Conservation (phyloP, 805 yeast genomes). For the Danielia oregonensis region DNA sequence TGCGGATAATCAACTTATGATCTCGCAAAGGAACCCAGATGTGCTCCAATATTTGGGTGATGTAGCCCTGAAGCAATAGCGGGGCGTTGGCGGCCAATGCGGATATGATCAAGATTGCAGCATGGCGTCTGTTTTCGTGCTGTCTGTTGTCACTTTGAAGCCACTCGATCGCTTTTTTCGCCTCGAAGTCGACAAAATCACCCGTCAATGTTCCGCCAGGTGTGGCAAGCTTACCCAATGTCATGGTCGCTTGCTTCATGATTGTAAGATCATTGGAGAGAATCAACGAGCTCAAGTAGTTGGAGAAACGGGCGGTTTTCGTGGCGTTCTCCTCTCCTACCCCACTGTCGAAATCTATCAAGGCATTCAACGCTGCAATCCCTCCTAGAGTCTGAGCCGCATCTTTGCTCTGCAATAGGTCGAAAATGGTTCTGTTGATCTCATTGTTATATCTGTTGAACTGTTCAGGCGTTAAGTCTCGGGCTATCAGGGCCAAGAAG, state of each 20-base stretch:
- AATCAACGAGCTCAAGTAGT: slow-evolving; percentile 74
- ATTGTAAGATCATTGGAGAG: slow-evolving; percentile 81
- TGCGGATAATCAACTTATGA: slow-evolving; percentile 65
- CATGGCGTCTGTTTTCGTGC: slow-evolving; percentile 77
- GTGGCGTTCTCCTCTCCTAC: slow-evolving; percentile 75
- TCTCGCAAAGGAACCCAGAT: slow-evolving; percentile 89
- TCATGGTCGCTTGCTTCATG: slow-evolving; percentile 81
- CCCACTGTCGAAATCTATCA: slow-evolving; percentile 80
- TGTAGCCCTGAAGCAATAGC: slow-evolving; percentile 72
- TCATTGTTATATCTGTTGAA: slow-evolving; percentile 78
- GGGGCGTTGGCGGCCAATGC: slow-evolving; percentile 88
- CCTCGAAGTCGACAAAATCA: slow-evolving; percentile 90
- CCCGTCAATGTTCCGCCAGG: slow-evolving; percentile 89
- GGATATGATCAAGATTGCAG: slow-evolving; percentile 78
- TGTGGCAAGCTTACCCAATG: slow-evolving; percentile 83
- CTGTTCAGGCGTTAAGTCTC: slow-evolving; percentile 81
- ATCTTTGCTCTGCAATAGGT: slow-evolving; percentile 73
- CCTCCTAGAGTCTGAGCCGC: slow-evolving; percentile 80
- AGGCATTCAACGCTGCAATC: slow-evolving; percentile 81
- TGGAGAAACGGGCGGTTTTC: slow-evolving; percentile 87
- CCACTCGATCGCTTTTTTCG: slow-evolving; percentile 87
- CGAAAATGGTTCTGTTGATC: slow-evolving; percentile 83
- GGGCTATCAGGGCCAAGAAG: slow-evolving; percentile 66
- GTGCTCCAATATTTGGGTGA: slow-evolving; percentile 72
- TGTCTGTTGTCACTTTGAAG: slow-evolving; percentile 76